phyloP scores from a whole-genome alignment of 2,329 filamentous ascomycete genomes.

The Paraphoma sp. region DNA sequence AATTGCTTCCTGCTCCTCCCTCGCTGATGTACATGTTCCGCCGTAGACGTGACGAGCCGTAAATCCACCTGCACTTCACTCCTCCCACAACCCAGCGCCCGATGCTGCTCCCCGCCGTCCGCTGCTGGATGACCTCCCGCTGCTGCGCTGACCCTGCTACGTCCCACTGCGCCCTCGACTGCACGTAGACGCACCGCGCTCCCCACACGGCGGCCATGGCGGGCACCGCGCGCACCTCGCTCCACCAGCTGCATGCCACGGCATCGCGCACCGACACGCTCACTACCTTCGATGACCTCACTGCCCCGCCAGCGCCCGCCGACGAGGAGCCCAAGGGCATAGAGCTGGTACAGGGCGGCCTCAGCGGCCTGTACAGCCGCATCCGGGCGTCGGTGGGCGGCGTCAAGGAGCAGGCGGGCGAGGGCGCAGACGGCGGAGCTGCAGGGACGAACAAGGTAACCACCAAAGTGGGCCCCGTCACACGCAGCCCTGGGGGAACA shows the following conservation, averaged over 20 bases:
- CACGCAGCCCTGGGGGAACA: conserved; percentile 34
- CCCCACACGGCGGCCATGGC: conserved; percentile 30
- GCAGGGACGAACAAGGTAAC: conserved; percentile 22
- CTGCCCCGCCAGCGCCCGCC: conserved; percentile 68
- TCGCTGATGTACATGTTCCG: not conserved
- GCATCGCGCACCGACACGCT: conserved; percentile 85
- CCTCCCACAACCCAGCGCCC: conserved; percentile 14
- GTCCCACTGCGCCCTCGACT: conserved; percentile 1
- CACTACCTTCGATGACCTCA: conserved; percentile 94
- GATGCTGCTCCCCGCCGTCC: conserved; percentile 24
- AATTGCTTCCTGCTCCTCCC: not conserved
- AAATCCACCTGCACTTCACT: not conserved
- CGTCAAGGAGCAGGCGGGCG: conserved; percentile 58
- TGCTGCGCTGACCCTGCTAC: conserved; percentile 2
- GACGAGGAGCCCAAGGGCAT: conserved; percentile 72
- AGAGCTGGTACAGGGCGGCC: conserved; percentile 81
- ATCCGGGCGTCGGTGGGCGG: conserved; percentile 82
- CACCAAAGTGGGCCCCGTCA: conserved; percentile 16
- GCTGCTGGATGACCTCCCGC: conserved; percentile 10
- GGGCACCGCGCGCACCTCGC: conserved; percentile 39
- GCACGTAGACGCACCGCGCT: not conserved
- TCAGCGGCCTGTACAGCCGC: conserved; percentile 88
- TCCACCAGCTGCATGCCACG: conserved; percentile 87
- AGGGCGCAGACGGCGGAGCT: conserved; percentile 33
- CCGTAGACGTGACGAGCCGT: not conserved